Evolutionary conservation across 768 basidiomycete species (phyloP), one percentile per base, ranked within the genome.

Genomic region (Udeniomyces megalosporus): DNA sequence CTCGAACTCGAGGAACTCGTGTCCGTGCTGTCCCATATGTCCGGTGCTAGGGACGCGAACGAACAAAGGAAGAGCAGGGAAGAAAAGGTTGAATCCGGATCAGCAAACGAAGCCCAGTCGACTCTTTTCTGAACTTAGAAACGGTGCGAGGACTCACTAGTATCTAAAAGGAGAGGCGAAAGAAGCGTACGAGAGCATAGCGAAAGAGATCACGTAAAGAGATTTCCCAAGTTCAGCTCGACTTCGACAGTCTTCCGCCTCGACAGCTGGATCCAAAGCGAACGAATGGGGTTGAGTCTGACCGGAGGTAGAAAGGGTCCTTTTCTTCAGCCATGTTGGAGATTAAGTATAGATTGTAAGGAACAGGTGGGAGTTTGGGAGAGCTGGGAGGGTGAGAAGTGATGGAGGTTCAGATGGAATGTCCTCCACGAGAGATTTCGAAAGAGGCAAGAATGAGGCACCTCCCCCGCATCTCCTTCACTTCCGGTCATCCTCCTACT

Each of bases 1-100:
- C 74, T 97, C 93, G 70, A 97, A 99, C 73, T 99, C 93, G 50
- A 99, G 80, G 74, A 97, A 97, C 74, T 95, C 91, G 76, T 95
- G 91, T 24, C 90, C 92, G 70, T 93, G 91, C 73, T 91, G 91
- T 65, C 93, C 93, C 70, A 90, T 92, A 75, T 99, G 93, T n/a
- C 95, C 93, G 32, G 92, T 93, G 74, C 88, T 89, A 72, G 45
- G 6, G 14, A 22, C 45, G 31, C 29, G 7, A 32, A 24, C 12
- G 7, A 38, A 20, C 20, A n/a, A 35, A 32, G 26, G 15, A 44
- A 35, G 53, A 50, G 48, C 11, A 7, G 28, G 8, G 7, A n/a
- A 50, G 49, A n/a, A n/a, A n/a, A n/a, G n/a, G n/a, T n/a, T n/a
- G n/a, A n/a, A n/a, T n/a, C n/a, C n/a, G n/a, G n/a, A n/a, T n/a